Base-by-base conservation (phyloP, 345 rosid species). In the Euphorbia pulcherrima region DNA sequence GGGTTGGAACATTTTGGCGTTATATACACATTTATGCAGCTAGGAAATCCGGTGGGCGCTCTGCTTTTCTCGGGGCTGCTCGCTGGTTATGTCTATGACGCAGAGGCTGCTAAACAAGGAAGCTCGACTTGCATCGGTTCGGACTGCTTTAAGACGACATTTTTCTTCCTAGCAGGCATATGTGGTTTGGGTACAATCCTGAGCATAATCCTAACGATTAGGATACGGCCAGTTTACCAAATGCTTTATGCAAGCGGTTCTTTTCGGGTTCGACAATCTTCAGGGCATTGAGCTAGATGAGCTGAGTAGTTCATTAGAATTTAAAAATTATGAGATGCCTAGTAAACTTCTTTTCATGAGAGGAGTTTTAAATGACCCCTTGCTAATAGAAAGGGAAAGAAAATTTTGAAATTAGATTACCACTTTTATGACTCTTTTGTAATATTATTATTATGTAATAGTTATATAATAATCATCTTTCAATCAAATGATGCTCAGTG, bases 11-110 rank as follows among this genome's bases (percentile, higher is more conserved):
- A 91, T 68, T 92, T 94, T 54, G 97, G 99, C 50, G 67, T 94
- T 48, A 91, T 91, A 64, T 95, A 88, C 79, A 87, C 87, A 79
- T 86, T 88, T 75, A 67, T 95, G 74, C 74, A 59, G 76, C 68
- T 95, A 29, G 99, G 99, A 23, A 95, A 92, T 79, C 99, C 97
- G 0, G 40, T 84, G 6, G 99, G 99, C 29, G 99, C 99, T 13
- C 70, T 93, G 40, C 82, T 95, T 67, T 88, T 95, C 88, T 95
- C 99, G 0, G 90, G 86, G 62, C 47, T 76, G 48, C 92, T 95
- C 11, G 99, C 97, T 0, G 97, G 97, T 48, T 74, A 83, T 74
- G 78, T 88, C 8, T 92, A 95, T 16, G 99, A 95, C 68, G 77
- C 69, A 18, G 97, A 95, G 82, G 96, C 99, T 50, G 77, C 85